These are phyloP conservation scores for Arthroderma uncinatum DNA, from an alignment of 2,329 filamentous ascomycete species.

Conservation along the genomic window DNA sequence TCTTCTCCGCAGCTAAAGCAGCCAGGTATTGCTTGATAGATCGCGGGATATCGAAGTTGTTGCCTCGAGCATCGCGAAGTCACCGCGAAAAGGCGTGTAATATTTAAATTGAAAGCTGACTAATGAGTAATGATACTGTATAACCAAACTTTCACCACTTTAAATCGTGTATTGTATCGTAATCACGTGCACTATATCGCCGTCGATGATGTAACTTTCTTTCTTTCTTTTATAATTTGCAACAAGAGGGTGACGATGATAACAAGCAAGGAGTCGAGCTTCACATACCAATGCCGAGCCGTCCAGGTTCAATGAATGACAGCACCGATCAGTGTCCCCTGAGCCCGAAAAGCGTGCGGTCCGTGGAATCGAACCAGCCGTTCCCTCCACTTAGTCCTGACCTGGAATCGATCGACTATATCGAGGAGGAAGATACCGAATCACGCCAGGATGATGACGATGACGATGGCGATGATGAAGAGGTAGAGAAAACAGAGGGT, in stretches of 20 bases:
- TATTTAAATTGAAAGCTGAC: neutral
- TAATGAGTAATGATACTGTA: neutral
- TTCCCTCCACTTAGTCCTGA: conserved; percentile 12
- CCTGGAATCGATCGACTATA: neutral
- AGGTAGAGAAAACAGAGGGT: conserved; percentile 22
- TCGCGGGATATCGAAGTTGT: neutral
- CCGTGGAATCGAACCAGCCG: conserved; percentile 8
- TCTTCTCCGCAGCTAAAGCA: neutral
- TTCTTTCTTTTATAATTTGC: neutral
- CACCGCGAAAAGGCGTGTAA: neutral
- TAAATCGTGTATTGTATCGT: neutral
- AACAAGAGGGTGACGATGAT: neutral
- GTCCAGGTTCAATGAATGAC: neutral
- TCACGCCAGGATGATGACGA: conserved; percentile 3
- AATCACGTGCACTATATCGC: neutral
- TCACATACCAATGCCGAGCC: neutral
- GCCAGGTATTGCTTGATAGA: neutral
- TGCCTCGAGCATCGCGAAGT: neutral
- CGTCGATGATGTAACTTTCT: neutral
- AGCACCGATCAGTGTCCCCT: neutral
- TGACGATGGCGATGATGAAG: conserved; percentile 16
- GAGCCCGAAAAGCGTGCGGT: conserved; percentile 1
- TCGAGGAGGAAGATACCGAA: conserved; percentile 1
- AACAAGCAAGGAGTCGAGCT: neutral
- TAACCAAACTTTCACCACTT: neutral